phyloP scores from a whole-genome alignment of 441 rosid genomes.

The Hura crepitans region DNA sequence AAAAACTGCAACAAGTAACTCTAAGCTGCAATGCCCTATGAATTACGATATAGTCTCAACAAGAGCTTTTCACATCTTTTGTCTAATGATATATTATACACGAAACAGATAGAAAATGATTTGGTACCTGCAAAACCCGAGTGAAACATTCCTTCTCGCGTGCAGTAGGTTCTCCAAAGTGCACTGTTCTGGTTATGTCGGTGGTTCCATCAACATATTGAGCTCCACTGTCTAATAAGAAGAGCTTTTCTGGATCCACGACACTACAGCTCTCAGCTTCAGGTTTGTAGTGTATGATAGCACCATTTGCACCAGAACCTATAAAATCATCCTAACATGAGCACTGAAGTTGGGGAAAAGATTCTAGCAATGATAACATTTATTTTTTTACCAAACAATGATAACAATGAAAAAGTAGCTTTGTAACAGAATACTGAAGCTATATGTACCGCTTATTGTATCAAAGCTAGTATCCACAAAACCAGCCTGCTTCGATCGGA shows the following conservation, averaged over 20 bases:
- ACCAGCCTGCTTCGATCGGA: slow-evolving; percentile 79
- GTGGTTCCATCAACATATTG: slow-evolving; percentile 96
- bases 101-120: slow-evolving; percentile 14
- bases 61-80: not conserved
- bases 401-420: not conserved
- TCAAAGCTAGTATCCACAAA: slow-evolving; percentile 94
- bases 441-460: slow-evolving; percentile 78
- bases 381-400: no score
- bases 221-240: slow-evolving; percentile 92
- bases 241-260: slow-evolving; percentile 68
- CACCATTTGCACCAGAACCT: slow-evolving; percentile 98
- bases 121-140: slow-evolving; percentile 71
- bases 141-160: slow-evolving; percentile 92
- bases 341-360: slow-evolving; percentile 13
- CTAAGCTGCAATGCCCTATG: not conserved
- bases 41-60: not conserved
- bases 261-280: slow-evolving; percentile 78
- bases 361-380: not conserved
- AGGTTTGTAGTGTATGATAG: slow-evolving; percentile 90
- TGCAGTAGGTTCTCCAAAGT: slow-evolving; percentile 75
- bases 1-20: not conserved
- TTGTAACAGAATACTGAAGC: slow-evolving; percentile 22
- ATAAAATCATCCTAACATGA: slow-evolving; percentile 24
- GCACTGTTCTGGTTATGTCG: slow-evolving; percentile 93
- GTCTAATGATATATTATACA: not conserved